phyloP scores from a whole-genome alignment of 2,329 filamentous ascomycete species.

The Paraphaeosphaeria minitans region DNA sequence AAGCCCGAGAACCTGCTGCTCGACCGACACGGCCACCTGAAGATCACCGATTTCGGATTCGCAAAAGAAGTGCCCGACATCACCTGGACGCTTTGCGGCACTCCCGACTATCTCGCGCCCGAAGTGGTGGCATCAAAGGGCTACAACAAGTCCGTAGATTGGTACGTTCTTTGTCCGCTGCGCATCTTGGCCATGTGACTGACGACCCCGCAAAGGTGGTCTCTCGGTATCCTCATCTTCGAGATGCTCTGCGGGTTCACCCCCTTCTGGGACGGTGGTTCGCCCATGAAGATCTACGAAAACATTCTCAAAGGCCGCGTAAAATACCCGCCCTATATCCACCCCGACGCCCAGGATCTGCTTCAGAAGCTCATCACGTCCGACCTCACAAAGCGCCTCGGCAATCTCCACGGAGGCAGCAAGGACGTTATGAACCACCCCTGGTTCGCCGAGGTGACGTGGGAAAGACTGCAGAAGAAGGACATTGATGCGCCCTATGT shows the following conservation, averaged over 20 bases:
- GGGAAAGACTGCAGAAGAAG: constrained; percentile 91
- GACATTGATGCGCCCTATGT: constrained; percentile 99
- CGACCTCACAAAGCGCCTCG: constrained; percentile 91
- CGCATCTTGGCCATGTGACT: constrained; percentile 7
- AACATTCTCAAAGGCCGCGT: constrained; percentile 96
- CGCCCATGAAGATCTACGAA: constrained; percentile 99
- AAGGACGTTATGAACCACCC: constrained; percentile 93
- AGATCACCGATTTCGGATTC: constrained; percentile 98
- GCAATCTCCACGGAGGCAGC: constrained; percentile 88
- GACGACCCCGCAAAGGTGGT: constrained; percentile 72
- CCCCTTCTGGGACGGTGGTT: constrained; percentile 97
- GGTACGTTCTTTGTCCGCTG: constrained; percentile 63
- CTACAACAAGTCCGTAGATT: constrained; percentile 99
- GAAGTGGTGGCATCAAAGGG: constrained; percentile 99
- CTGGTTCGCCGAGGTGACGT: constrained; percentile 98
- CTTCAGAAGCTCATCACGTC: constrained; percentile 91
- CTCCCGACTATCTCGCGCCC: constrained; percentile 94
- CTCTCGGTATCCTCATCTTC: constrained; percentile 95
- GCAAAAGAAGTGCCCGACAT: constrained; percentile 98
- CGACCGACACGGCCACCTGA: constrained; percentile 90
- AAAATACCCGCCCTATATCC: constrained; percentile 96
- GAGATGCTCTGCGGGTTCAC: constrained; percentile 99
- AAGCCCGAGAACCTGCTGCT: constrained; percentile 94
- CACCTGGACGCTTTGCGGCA: constrained; percentile 98
- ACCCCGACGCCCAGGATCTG: constrained; percentile 90